phyloP scores from a whole-genome alignment of 345 rosid genomes.

The Eucalyptus viminalis region DNA sequence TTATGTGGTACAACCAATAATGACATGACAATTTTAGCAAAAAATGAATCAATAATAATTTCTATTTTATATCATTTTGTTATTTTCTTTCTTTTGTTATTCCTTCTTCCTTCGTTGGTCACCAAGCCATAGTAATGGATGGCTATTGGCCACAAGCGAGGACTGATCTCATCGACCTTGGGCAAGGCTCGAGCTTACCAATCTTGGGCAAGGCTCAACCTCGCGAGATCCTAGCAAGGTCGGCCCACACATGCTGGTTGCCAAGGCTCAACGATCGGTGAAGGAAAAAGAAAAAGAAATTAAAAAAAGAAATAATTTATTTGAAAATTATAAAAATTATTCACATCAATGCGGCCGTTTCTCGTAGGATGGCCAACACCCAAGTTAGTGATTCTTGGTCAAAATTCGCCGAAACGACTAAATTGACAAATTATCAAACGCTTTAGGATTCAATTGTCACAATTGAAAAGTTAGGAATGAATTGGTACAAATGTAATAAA shows the following conservation, averaged over 20 bases:
- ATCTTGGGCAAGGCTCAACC: background rate
- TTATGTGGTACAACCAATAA: background rate
- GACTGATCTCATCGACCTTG: background rate
- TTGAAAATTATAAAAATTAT: no score
- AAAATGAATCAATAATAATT: no score
- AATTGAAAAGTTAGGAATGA: no score
- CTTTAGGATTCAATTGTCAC: background rate
- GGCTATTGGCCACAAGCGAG: background rate
- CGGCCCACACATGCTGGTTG: background rate
- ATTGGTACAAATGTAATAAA: no score
- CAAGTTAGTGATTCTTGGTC: background rate
- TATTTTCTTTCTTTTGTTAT: no score
- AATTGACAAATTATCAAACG: no score
- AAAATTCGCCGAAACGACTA: no score
- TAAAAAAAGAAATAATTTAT: no score
- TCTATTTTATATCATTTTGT: no score
- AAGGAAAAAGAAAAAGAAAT: background rate
- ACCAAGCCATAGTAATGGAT: background rate
- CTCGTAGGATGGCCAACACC: background rate
- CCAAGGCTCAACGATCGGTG: rapidly evolving
- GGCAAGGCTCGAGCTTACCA: background rate
- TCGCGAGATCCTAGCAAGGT: rapidly evolving
- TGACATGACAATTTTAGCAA: background rate
- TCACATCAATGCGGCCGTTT: background rate
- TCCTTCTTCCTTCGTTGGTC: background rate